phyloP scores from a whole-genome alignment of 306 rosid species.

The Amphicarpaea edgeworthii region DNA sequence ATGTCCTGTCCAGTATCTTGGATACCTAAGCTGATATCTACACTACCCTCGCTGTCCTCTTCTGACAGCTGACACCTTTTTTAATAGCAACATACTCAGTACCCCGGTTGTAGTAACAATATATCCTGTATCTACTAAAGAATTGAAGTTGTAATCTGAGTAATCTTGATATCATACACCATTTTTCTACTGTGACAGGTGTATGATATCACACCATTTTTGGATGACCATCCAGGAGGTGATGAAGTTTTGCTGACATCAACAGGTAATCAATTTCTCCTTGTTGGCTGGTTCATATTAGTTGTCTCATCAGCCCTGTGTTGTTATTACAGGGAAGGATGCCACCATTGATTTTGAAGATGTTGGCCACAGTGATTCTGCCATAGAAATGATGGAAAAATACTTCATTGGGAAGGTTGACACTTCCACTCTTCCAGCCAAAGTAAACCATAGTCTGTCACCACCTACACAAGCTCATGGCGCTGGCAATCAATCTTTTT shows the following conservation, averaged over 20 bases:
- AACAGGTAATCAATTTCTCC: slow-evolving; percentile 56
- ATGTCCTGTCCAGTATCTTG: neutral
- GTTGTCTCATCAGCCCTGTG: slow-evolving; percentile 10
- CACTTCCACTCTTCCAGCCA: slow-evolving; percentile 55
- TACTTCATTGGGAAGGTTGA: slow-evolving; percentile 71
- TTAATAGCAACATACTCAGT: neutral
- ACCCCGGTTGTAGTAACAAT: neutral
- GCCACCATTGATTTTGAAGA: slow-evolving; percentile 81
- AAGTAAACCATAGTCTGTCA: slow-evolving; percentile 38
- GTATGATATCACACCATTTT: slow-evolving; percentile 73
- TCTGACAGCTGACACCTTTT: neutral
- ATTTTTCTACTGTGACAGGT: slow-evolving; percentile 58
- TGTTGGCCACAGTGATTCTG: slow-evolving; percentile 76
- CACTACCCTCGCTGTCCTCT: neutral
- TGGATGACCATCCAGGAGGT: slow-evolving; percentile 93
- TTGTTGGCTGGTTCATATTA: slow-evolving; percentile 8
- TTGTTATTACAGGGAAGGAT: slow-evolving; percentile 61
- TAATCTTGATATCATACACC: neutral
- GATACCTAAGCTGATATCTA: neutral
- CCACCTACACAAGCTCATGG: slow-evolving; percentile 38
- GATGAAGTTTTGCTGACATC: slow-evolving; percentile 75
- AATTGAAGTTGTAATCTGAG: neutral
- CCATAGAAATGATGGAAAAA: slow-evolving; percentile 67
- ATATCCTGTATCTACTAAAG: neutral
- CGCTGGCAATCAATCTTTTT: slow-evolving; percentile 42